Conservation (phyloP, 495 filamentous ascomycete genomes). For the Neurospora tetrasperma region DNA sequence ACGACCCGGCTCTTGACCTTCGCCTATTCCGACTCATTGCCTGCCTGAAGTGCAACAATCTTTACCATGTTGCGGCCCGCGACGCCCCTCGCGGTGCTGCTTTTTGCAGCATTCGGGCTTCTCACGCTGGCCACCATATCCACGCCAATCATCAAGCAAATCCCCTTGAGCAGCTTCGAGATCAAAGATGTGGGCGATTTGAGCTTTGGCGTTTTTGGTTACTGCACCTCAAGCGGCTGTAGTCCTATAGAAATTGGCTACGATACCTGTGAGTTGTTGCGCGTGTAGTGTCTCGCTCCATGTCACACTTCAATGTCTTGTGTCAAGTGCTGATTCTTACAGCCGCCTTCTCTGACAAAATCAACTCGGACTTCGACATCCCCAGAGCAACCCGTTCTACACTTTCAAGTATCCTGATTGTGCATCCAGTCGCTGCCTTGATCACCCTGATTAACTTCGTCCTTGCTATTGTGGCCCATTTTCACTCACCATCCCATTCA, state of each 20-base stretch:
- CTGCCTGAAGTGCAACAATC: background rate
- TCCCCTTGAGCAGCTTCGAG: constrained; percentile 68
- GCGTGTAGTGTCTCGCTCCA: background rate
- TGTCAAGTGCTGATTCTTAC: background rate
- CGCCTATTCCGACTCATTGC: background rate
- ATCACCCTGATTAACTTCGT: constrained; percentile 76
- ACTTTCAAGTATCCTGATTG: constrained; percentile 82
- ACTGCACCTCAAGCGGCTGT: constrained; percentile 56
- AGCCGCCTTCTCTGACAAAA: background rate
- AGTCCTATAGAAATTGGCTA: constrained; percentile 77
- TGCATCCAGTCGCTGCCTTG: constrained; percentile 84
- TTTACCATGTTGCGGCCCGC: constrained; percentile 68
- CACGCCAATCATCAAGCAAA: constrained; percentile 79
- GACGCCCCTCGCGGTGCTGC: constrained; percentile 79
- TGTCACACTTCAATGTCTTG: constrained; percentile 1
- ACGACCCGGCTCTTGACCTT: background rate
- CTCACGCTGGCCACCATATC: constrained; percentile 82
- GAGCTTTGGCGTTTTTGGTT: constrained; percentile 90
- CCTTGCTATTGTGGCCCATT: constrained; percentile 70
- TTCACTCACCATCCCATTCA: constrained; percentile 87
- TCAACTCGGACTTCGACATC: constrained; percentile 54
- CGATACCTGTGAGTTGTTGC: constrained; percentile 57
- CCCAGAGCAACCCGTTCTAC: constrained; percentile 63
- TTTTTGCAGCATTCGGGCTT: constrained; percentile 75
- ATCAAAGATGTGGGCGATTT: constrained; percentile 32